Base-by-base conservation (phyloP, 352 stramenopile genomes). In the Globisporangium iwayamae region DNA sequence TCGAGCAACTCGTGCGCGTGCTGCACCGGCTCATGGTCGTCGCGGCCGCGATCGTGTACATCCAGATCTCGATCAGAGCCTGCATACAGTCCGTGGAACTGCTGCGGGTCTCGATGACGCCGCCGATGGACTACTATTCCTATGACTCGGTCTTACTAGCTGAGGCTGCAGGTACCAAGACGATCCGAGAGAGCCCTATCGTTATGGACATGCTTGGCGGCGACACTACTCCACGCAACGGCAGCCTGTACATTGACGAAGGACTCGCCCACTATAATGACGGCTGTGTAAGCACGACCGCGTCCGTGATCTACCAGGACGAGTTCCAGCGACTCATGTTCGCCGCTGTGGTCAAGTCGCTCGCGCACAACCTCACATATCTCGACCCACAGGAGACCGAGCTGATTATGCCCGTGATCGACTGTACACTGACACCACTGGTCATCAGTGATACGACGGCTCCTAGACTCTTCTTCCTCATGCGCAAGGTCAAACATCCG, bases 381-480 rank as follows among this genome's bases (percentile, higher is more conserved):
- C 61, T 80, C 11, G 4, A 41, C 10, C 56, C 56, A 2, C 13
- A 28, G 0, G 62, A 67, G 4, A 41, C 66, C 0, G 78, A 85
- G 46, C 62, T 87, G 9, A 67, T 87, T 5, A 39, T 70, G 8
- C 68, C 74, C 0, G 60, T 85, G 0, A 63, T 85, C 5, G 76
- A 85, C 60, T 87, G 78, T 54, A 75, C 73, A 10, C 72, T 69
- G n/a, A 60, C 46, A 7, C 51, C 70, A n/a, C 60, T 87, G 41
- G 0, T 59, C 0, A 30, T 67, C 13, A 52, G 56, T 9, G 60
- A 73, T 30, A 50, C 47, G 3, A 71, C 68, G 6, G 51, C 10
- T 0, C 53, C 68, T 4, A 51, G 39, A 9, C 68, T 78, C 16
- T 76, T 75, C 50, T 78, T 70, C 36, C 52, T 79, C 34, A 60